Conservation (phyloP, 2,329 filamentous ascomycete genomes). For the Dothidotthia symphoricarpi region DNA sequence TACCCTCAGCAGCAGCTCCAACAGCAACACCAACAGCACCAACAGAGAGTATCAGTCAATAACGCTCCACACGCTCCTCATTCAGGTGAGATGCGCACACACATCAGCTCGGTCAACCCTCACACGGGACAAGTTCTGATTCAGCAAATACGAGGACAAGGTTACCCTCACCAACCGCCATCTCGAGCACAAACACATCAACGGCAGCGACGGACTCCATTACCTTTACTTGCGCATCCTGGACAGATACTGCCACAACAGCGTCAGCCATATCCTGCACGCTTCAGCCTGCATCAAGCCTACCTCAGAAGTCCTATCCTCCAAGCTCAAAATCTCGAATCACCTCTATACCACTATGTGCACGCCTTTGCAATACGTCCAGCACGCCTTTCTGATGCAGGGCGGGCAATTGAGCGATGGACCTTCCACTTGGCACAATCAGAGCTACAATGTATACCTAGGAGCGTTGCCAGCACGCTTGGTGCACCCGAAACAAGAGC, state of each 20-base stretch:
- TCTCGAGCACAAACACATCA: not conserved
- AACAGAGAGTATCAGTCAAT: not conserved
- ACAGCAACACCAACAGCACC: not conserved
- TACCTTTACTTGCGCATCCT: slow-evolving; percentile 38
- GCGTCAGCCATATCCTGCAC: slow-evolving; percentile 46
- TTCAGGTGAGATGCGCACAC: too few relatives aligned
- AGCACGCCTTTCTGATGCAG: slow-evolving; percentile 31
- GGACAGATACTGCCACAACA: slow-evolving; percentile 38
- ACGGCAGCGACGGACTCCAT: not conserved
- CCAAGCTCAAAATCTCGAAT: slow-evolving; percentile 16
- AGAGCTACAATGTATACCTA: slow-evolving; percentile 41
- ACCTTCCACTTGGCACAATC: slow-evolving; percentile 49
- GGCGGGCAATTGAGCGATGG: slow-evolving; percentile 45
- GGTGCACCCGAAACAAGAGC: slow-evolving; percentile 31
- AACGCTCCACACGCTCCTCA: too few relatives aligned
- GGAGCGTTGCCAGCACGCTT: slow-evolving; percentile 21
- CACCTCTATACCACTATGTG: slow-evolving; percentile 57
- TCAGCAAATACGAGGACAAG: not conserved
- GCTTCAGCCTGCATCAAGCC: slow-evolving; percentile 58
- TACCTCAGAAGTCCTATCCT: slow-evolving; percentile 56
- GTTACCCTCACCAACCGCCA: not conserved
- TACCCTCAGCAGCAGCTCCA: slow-evolving; percentile 1
- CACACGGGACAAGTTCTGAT: too few relatives aligned
- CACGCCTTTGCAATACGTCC: slow-evolving; percentile 54
- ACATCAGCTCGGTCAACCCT: too few relatives aligned